Conservation (phyloP, 352 stramenopile species). For the Pythium pyrilobum region DNA sequence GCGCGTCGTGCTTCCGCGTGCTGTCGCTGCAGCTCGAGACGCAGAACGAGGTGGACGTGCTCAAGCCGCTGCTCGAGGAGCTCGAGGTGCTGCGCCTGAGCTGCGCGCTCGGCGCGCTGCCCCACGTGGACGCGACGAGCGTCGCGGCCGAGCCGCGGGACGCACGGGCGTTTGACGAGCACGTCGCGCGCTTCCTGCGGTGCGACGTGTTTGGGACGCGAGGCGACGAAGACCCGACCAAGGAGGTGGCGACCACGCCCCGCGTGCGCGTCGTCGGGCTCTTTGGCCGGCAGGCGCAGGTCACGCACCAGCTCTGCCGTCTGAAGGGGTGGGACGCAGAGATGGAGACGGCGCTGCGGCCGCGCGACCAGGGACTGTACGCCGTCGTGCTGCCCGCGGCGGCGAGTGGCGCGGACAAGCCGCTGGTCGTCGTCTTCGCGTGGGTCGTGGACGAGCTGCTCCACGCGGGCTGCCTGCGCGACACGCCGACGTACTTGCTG, state of each 20-base stretch:
- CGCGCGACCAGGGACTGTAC: slow-evolving; percentile 55
- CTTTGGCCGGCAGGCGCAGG: slow-evolving; percentile 55
- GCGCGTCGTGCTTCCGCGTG: slow-evolving; percentile 35
- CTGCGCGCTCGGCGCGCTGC: slow-evolving; percentile 43
- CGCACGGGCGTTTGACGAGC: slow-evolving; percentile 51
- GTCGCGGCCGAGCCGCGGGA: slow-evolving; percentile 52
- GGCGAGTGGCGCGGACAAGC: not conserved
- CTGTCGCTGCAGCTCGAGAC: slow-evolving; percentile 42
- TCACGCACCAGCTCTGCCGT: slow-evolving; percentile 34
- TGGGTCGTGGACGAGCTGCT: slow-evolving; percentile 56
- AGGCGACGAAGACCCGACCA: not conserved
- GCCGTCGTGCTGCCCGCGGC: slow-evolving; percentile 18
- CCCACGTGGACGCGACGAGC: slow-evolving; percentile 36
- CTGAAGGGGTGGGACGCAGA: slow-evolving; percentile 41
- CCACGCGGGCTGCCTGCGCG: slow-evolving; percentile 12
- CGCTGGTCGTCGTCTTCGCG: slow-evolving; percentile 42
- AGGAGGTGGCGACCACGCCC: not conserved
- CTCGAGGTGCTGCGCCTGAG: slow-evolving; percentile 64
- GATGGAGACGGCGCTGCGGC: slow-evolving; percentile 28
- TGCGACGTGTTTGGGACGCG: slow-evolving; percentile 36
- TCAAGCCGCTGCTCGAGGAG: slow-evolving; percentile 67
- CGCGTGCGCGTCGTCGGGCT: slow-evolving; percentile 34
- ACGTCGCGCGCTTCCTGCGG: slow-evolving; percentile 55
- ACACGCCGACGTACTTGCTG: slow-evolving; percentile 53
- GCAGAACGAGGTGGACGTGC: slow-evolving; percentile 63